Conservation (phyloP, 2,329 filamentous ascomycete genomes). For the Magnaporthiopsis rhizophila region DNA sequence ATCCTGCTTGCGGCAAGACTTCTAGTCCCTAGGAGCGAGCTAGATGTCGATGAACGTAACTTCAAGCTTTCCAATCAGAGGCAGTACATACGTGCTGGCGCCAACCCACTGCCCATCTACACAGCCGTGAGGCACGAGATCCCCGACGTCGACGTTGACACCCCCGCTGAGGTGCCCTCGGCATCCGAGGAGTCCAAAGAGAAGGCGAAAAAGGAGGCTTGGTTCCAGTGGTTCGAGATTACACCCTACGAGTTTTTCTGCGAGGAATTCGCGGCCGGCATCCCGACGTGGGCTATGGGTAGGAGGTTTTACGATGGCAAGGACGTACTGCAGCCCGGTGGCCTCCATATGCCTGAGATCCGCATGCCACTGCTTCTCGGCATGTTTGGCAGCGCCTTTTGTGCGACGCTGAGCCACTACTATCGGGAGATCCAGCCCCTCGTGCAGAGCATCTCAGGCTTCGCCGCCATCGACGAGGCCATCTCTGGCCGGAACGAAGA, state of each 20-base stretch:
- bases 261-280: slow-evolving; percentile 83
- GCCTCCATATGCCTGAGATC: slow-evolving; percentile 71
- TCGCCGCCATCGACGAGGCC: slow-evolving; percentile 70
- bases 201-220: slow-evolving; percentile 58
- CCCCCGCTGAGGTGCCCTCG: slow-evolving; percentile 17
- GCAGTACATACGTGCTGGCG: slow-evolving; percentile 65
- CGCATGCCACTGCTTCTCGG: slow-evolving; percentile 80
- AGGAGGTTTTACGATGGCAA: slow-evolving; percentile 68
- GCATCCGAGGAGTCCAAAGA: slow-evolving; percentile 42
- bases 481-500: slow-evolving; percentile 78
- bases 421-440: slow-evolving; percentile 89
- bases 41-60: slow-evolving; percentile 67
- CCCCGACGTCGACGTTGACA: slow-evolving; percentile 48
- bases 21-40: slow-evolving; percentile 77
- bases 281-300: slow-evolving; percentile 90
- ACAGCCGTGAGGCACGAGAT: slow-evolving; percentile 95
- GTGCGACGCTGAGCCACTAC: slow-evolving; percentile 90
- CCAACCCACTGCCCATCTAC: slow-evolving; percentile 87
- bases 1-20: slow-evolving; percentile 76
- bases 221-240: slow-evolving; percentile 98
- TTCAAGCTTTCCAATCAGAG: slow-evolving; percentile 88
- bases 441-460: slow-evolving; percentile 65
- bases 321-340: slow-evolving; percentile 52
- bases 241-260: slow-evolving; percentile 94
- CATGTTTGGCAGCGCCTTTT: slow-evolving; percentile 95